Evolutionary conservation across 2,329 filamentous ascomycete species (phyloP).

Genomic region (Aschersonia sp.): DNA sequence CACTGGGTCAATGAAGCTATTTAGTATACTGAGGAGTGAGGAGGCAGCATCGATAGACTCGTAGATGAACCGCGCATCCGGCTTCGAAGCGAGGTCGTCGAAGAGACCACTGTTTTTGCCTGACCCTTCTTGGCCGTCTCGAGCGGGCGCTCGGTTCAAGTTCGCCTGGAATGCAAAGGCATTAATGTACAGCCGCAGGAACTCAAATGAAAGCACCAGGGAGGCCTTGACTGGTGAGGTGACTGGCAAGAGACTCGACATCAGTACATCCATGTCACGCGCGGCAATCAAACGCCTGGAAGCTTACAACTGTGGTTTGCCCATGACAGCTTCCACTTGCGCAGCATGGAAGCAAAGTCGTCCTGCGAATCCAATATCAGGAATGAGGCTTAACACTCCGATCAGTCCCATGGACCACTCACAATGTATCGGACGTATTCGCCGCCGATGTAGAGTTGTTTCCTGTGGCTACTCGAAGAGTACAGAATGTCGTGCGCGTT

Average conservation of each 20-base stretch:
- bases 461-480: slow-evolving; percentile 53
- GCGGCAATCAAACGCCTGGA: neutral
- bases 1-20: slow-evolving; percentile 42
- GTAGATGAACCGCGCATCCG: slow-evolving; percentile 52
- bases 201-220: slow-evolving; percentile 57
- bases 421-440: slow-evolving; percentile 60
- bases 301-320: slow-evolving; percentile 45
- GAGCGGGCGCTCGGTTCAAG: slow-evolving; percentile 29
- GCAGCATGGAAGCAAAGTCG: slow-evolving; percentile 54
- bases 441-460: slow-evolving; percentile 55
- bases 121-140: slow-evolving; percentile 18
- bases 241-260: slow-evolving; percentile 18
- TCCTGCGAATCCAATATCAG: slow-evolving; percentile 21
- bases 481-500: slow-evolving; percentile 64
- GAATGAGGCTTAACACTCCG: neutral
- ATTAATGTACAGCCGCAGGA: slow-evolving; percentile 58
- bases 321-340: slow-evolving; percentile 59
- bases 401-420: slow-evolving; percentile 3
- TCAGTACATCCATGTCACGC: neutral
- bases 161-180: slow-evolving; percentile 65
- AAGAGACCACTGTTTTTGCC: slow-evolving; percentile 25
- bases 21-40: slow-evolving; percentile 43
- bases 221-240: slow-evolving; percentile 53
- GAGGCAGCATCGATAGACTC: slow-evolving; percentile 51
- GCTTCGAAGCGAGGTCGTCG: slow-evolving; percentile 40